A percentile compares a stretch with the other conserved stretches of the same genome.
These are phyloP conservation scores for Terana coerulea DNA, from an alignment of 768 basidiomycete species.

Conservation along the genomic window DNA sequence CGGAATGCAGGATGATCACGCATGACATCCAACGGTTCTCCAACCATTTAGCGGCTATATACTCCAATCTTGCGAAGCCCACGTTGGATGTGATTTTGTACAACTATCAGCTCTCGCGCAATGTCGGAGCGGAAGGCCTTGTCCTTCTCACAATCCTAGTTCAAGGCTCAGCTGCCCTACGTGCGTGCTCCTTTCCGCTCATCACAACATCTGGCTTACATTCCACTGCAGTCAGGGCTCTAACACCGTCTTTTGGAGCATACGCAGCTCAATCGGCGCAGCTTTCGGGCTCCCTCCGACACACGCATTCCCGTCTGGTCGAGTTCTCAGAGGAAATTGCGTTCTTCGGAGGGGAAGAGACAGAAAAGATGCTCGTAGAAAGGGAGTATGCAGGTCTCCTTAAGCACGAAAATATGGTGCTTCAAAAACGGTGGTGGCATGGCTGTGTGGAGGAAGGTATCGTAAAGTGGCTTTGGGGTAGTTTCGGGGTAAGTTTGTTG, in stretches of 20 bases:
- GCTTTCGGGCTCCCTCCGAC: slow-evolving; percentile 83
- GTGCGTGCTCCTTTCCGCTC: slow-evolving; percentile 43
- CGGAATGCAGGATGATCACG: slow-evolving; percentile 84
- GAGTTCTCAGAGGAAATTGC: slow-evolving; percentile 90
- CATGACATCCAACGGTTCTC: slow-evolving; percentile 95
- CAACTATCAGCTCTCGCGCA: slow-evolving; percentile 91
- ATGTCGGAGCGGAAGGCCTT: slow-evolving; percentile 92
- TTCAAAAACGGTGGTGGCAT: slow-evolving; percentile 84
- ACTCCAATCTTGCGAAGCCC: slow-evolving; percentile 92
- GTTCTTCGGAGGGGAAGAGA: slow-evolving; percentile 82
- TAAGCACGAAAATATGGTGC: slow-evolving; percentile 79
- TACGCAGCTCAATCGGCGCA: slow-evolving; percentile 88
- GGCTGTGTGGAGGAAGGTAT: slow-evolving; percentile 92
- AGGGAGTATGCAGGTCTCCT: slow-evolving; percentile 82
- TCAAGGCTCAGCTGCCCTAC: slow-evolving; percentile 75
- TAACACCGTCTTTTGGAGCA: slow-evolving; percentile 90
- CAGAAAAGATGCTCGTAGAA: slow-evolving; percentile 90
- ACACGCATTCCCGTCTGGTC: slow-evolving; percentile 86
- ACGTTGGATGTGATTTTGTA: slow-evolving; percentile 89
- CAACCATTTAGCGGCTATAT: slow-evolving; percentile 86
- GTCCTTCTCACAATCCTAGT: slow-evolving; percentile 80
- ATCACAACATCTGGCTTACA: not conserved
- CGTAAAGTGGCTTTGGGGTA: slow-evolving; percentile 97
- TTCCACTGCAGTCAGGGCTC: slow-evolving; percentile 59
- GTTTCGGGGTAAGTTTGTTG: slow-evolving; percentile 67